Conservation (phyloP, 495 filamentous ascomycete species). For the Neurospora sp. region DNA sequence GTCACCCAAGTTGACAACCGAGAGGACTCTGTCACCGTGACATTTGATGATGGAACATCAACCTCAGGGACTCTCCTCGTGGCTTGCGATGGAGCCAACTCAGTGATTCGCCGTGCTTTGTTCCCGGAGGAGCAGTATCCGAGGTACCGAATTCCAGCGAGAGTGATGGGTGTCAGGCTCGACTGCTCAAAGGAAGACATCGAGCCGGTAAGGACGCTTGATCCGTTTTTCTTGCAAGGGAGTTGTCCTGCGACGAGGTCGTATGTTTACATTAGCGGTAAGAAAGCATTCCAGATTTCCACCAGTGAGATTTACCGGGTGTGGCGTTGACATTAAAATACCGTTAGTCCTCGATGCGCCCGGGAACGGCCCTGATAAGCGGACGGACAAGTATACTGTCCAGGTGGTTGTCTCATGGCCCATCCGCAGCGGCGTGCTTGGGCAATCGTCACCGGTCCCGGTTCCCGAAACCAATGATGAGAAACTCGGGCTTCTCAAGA, state of each 20-base stretch:
- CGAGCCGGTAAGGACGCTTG: slow-evolving; percentile 27
- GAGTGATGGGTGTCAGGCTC: slow-evolving; percentile 20
- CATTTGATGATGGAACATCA: slow-evolving; percentile 21
- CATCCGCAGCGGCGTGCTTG: slow-evolving; percentile 16
- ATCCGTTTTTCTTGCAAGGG: slow-evolving; percentile 53
- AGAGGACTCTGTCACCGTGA: slow-evolving; percentile 12
- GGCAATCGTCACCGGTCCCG: slow-evolving; percentile 11
- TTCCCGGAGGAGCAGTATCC: slow-evolving; percentile 11
- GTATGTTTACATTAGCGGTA: slow-evolving; percentile 31
- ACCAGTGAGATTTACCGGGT: background rate
- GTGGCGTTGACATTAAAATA: background rate
- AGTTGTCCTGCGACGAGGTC: slow-evolving; percentile 44
- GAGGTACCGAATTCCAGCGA: slow-evolving; percentile 16
- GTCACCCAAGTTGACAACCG: slow-evolving; percentile 6
- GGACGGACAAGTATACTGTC: slow-evolving; percentile 19
- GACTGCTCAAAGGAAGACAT: slow-evolving; percentile 21
- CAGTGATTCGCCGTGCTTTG: slow-evolving; percentile 13
- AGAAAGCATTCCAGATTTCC: slow-evolving; percentile 3
- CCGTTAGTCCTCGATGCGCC: slow-evolving; percentile 24
- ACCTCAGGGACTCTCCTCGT: slow-evolving; percentile 17
- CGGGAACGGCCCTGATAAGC: slow-evolving; percentile 5
- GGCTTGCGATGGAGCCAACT: slow-evolving; percentile 24
- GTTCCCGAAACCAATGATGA: slow-evolving; percentile 32
- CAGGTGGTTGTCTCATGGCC: slow-evolving; percentile 49
- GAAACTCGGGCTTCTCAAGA: slow-evolving; percentile 41